phyloP scores from a whole-genome alignment of 805 yeast species.

The Cyberlindnera misumaiensis region DNA sequence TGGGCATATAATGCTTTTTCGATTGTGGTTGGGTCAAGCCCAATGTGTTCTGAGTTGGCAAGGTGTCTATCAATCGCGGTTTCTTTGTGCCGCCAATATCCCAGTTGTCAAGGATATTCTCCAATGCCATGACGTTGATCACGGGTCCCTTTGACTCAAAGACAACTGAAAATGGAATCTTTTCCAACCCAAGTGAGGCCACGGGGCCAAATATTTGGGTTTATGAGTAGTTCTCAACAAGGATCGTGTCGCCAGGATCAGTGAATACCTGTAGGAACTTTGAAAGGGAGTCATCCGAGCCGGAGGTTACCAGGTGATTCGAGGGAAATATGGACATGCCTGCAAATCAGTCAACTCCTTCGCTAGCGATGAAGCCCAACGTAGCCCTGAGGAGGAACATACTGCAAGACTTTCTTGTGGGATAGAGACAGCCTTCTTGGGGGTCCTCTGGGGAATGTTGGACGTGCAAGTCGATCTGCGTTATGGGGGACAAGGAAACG shows the following conservation, averaged over 20 bases:
- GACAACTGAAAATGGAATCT: slow-evolving; percentile 40
- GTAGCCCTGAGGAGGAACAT: slow-evolving; percentile 4
- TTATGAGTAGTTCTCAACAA: slow-evolving; percentile 63
- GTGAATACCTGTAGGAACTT: slow-evolving; percentile 41
- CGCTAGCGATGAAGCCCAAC: slow-evolving; percentile 7
- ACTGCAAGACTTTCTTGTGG: neutral
- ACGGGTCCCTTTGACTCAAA: slow-evolving; percentile 13
- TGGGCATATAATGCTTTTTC: slow-evolving; percentile 24
- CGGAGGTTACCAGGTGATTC: slow-evolving; percentile 36
- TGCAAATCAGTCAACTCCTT: slow-evolving; percentile 46
- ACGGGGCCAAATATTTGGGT: slow-evolving; percentile 45
- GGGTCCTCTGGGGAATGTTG: slow-evolving; percentile 2
- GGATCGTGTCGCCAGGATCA: slow-evolving; percentile 47
- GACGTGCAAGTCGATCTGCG: slow-evolving; percentile 8
- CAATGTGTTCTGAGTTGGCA: slow-evolving; percentile 63
- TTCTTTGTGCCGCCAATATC: slow-evolving; percentile 26
- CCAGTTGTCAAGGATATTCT: slow-evolving; percentile 39
- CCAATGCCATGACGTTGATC: slow-evolving; percentile 44
- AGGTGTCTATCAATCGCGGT: slow-evolving; percentile 56
- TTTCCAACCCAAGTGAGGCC: slow-evolving; percentile 21
- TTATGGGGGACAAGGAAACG: slow-evolving; percentile 5
- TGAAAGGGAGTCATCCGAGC: slow-evolving; percentile 50
- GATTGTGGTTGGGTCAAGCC: slow-evolving; percentile 48
- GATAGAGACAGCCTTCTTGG: slow-evolving; percentile 1
- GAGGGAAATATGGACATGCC: slow-evolving; percentile 56